A percentile compares a stretch with the other conserved stretches of the same genome.
Evolutionary conservation across 441 rosid genomes (phyloP).

Genomic region (Brassica hybrid): DNA sequence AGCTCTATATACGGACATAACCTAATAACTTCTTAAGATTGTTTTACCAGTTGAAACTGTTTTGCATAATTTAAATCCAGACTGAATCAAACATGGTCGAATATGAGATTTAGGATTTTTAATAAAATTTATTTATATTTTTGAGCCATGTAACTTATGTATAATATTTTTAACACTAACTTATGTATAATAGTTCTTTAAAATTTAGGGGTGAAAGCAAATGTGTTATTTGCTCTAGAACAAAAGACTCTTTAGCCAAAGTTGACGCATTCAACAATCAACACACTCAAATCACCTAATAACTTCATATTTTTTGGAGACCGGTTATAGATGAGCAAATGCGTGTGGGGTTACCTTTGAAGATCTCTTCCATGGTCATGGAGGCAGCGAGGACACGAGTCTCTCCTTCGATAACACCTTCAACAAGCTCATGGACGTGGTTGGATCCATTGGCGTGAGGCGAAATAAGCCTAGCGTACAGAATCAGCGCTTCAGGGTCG

Average conservation of each 20-base stretch:
- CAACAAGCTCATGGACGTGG: constrained; percentile 73
- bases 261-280: neutral
- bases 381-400: constrained; percentile 78
- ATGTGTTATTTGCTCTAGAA: no score
- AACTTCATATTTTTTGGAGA: neutral
- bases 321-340: neutral
- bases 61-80: neutral
- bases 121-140: neutral
- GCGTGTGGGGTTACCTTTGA: constrained; percentile 44
- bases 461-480: constrained; percentile 65
- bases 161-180: no score
- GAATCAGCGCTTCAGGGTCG: constrained; percentile 47
- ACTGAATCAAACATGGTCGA: neutral
- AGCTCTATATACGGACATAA: neutral
- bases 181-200: no score
- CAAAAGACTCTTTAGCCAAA: neutral
- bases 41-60: neutral
- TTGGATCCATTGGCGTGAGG: constrained; percentile 61
- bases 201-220: neutral
- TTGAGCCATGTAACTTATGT: neutral
- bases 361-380: constrained; percentile 81
- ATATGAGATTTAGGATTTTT: neutral
- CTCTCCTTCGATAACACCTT: constrained; percentile 78
- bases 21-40: neutral
- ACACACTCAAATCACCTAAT: neutral